Evolutionary conservation across 805 yeast species (phyloP), one percentile per base, ranked within the genome.

Genomic region (Candida loeiensis): DNA sequence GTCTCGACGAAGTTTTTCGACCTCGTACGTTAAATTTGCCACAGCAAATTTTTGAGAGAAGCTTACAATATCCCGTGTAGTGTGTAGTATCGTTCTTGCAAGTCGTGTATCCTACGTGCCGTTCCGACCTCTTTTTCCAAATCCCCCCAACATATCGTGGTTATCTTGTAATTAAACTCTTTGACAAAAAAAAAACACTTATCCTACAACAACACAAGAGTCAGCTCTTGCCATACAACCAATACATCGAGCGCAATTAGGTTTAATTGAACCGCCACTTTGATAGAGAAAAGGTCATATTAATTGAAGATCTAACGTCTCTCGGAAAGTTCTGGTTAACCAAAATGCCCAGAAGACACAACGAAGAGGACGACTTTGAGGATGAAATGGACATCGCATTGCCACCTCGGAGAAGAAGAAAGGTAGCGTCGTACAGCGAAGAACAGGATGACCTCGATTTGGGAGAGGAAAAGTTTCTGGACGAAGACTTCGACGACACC

Each of bases 301-400:
- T n/a, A n/a, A n/a, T n/a, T n/a, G n/a, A n/a, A n/a, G n/a, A n/a
- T n/a, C n/a, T n/a, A n/a, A n/a, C n/a, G n/a, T n/a, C n/a, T n/a
- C n/a, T n/a, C n/a, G n/a, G n/a, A n/a, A n/a, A n/a, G n/a, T n/a
- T n/a, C 31, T 17, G 9, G 14, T 27, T 8, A 25, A 6, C 28
- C 5, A 17, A 30, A 39, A 44, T 44, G 46, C 36, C 44, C 45
- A 37, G 41, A 18, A 41, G 41, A 33, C 18, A 30, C 48, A 16
- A 33, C 43, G 42, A 54, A 40, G 46, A 48, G 15, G 57, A 55
- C 30, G 60, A 56, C 27, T 46, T 51, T 12, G 55, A 48, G 20
- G 52, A 48, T 20, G 48, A 50, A 21, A 47, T 42, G 2, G 51
- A 40, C 4, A 9, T 27, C 20, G 32, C 20, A 11, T 37, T 42